These are phyloP conservation scores for Verticillium alfalfae DNA, from an alignment of 2,329 filamentous ascomycete genomes.

Conservation along the genomic window DNA sequence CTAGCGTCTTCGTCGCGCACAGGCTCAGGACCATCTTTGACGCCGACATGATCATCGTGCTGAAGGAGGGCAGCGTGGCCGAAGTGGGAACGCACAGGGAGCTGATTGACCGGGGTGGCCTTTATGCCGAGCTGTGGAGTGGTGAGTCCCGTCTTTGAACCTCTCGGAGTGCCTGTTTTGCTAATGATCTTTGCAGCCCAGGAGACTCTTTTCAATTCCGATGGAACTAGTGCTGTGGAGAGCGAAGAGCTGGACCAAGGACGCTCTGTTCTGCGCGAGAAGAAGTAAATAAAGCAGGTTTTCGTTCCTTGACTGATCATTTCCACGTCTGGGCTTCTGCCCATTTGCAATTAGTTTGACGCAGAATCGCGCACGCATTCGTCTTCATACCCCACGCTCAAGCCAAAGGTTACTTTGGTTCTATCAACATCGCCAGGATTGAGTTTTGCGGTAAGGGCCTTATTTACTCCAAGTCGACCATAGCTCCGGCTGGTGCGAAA, in stretches of 20 bases:
- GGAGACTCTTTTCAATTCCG: constrained; percentile 50
- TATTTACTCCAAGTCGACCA: too few species aligned
- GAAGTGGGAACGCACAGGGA: constrained; percentile 85
- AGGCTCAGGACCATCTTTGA: constrained; percentile 90
- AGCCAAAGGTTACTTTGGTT: too few species aligned
- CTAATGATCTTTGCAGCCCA: constrained; percentile 41
- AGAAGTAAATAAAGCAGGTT: background rate
- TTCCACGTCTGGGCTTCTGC: too few species aligned
- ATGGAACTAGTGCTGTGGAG: constrained; percentile 46
- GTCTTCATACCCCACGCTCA: too few species aligned
- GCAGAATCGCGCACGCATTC: too few species aligned
- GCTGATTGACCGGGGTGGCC: constrained; percentile 69
- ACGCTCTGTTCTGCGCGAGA: background rate
- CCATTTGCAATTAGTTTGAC: too few species aligned
- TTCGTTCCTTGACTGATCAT: too few species aligned
- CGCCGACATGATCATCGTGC: constrained; percentile 85
- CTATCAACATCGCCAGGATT: too few species aligned
- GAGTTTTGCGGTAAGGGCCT: too few species aligned
- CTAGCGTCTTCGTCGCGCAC: constrained; percentile 93
- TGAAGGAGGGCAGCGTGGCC: constrained; percentile 77
- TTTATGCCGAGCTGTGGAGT: constrained; percentile 90
- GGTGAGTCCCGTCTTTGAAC: constrained; percentile 45
- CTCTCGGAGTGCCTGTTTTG: background rate
- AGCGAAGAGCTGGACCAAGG: background rate
- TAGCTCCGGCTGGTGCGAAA: too few species aligned